These are phyloP conservation scores for Candida endomychidarum DNA, from an alignment of 805 yeast genomes.

Conservation along the genomic window DNA sequence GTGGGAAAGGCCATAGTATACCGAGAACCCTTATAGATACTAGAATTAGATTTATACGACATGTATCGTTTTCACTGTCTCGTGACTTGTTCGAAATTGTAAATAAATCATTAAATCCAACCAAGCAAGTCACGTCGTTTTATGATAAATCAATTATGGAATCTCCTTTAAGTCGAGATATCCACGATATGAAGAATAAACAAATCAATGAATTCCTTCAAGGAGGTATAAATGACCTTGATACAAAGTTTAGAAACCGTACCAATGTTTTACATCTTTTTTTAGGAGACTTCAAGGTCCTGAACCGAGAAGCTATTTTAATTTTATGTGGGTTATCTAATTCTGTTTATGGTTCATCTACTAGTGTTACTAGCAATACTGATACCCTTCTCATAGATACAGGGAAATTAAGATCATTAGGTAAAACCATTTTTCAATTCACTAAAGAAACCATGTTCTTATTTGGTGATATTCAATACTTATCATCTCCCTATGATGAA, in stretches of 20 bases:
- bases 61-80: slow-evolving; percentile 1
- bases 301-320: slow-evolving; percentile 25
- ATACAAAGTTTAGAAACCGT: background rate
- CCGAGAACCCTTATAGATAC: too few species aligned
- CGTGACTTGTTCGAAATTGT: slow-evolving; percentile 6
- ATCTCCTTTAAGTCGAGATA: slow-evolving; percentile 1
- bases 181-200: slow-evolving; percentile 3
- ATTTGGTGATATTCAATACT: slow-evolving; percentile 28
- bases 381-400: slow-evolving; percentile 5
- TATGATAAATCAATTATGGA: slow-evolving; percentile 16
- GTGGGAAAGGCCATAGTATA: too few species aligned
- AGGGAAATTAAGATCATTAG: slow-evolving; percentile 27
- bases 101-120: slow-evolving; percentile 1
- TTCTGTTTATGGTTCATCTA: too few species aligned
- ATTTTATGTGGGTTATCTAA: slow-evolving; percentile 33
- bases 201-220: slow-evolving; percentile 5
- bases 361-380: too few species aligned
- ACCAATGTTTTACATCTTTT: background rate
- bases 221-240: slow-evolving; percentile 12
- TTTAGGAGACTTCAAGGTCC: slow-evolving; percentile 9
- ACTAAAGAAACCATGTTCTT: slow-evolving; percentile 17
- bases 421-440: slow-evolving; percentile 21
- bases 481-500: slow-evolving; percentile 30
- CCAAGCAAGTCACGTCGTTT: slow-evolving; percentile 12
- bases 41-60: background rate